Evolutionary conservation across 805 yeast species (phyloP), one percentile per base, ranked within the genome.

Genomic region (Limtongozyma cylindracea): DNA sequence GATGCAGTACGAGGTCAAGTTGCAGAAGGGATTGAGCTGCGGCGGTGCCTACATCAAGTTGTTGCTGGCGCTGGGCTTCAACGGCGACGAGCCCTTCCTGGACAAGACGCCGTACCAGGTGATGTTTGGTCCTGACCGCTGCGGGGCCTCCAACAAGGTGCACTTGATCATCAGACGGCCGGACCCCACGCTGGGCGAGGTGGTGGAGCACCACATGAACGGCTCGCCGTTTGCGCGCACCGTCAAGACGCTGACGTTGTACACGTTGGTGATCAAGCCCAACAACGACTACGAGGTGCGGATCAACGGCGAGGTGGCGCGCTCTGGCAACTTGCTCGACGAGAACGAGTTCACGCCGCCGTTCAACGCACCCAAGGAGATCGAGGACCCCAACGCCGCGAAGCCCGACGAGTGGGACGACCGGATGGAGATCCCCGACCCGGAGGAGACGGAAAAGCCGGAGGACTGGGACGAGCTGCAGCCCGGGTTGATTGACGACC

Each of bases 101-200:
- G 58, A 61, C 27, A 64, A 54, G 13, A 57, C 91, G 3, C 74
- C 80, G 2, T 77, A 71, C 46, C 78, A 72, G 42, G 47, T 82
- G 30, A 72, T 82, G 84, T 82, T 82, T 49, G 95, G 95, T 11
- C 95, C 95, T 20, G 95, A 82, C 45, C 64, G 60, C 40, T 82
- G 95, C 47, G 92, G 91, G 3, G 38, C 64, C 23, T 58, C 70
- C 20, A 74, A 78, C 47, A 72, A 66, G 43, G 68, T 82, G 16
- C 91, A 74, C 37, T 62, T 80, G 31, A 73, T 78, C 25, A 35
- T 78, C 27, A 60, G 56, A 25, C 57, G 73, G 33, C 52, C 54
- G 33, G 57, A 61, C 39, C 67, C 64, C 20, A 27, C 35, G 13
- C 52, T 64, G 13, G 67, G 64, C 5, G 54, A 49, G 27, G 50